Conservation (phyloP, 2,329 filamentous ascomycete genomes). For the Exophiala alcalophila region DNA sequence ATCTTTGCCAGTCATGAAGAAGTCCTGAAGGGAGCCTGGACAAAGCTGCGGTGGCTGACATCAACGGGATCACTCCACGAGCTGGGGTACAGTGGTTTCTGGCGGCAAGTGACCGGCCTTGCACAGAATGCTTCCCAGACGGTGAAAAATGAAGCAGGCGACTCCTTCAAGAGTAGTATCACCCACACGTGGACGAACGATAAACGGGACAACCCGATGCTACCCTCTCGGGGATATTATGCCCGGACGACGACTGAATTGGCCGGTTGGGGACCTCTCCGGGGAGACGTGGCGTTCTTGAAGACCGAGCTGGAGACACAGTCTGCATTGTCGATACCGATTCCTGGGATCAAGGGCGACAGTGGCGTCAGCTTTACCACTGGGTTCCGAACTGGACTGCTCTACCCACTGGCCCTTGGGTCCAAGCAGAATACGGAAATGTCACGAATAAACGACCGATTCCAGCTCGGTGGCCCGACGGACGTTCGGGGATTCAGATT, state of each 20-base stretch:
- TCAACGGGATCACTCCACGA: slow-evolving; percentile 67
- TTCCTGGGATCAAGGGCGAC: slow-evolving; percentile 65
- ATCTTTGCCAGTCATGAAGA: slow-evolving; percentile 94
- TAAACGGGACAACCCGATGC: slow-evolving; percentile 75
- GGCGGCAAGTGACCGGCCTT: slow-evolving; percentile 85
- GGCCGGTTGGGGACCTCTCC: slow-evolving; percentile 79
- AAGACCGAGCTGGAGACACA: slow-evolving; percentile 86
- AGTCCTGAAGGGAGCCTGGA: slow-evolving; percentile 70
- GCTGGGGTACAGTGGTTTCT: slow-evolving; percentile 74
- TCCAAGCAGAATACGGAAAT: slow-evolving; percentile 54
- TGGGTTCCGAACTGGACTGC: slow-evolving; percentile 73
- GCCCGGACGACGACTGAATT: slow-evolving; percentile 74
- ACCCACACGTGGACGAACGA: slow-evolving; percentile 79
- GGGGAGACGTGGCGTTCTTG: slow-evolving; percentile 88
- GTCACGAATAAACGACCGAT: slow-evolving; percentile 88
- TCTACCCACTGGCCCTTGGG: slow-evolving; percentile 75
- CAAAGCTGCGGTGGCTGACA: slow-evolving; percentile 73
- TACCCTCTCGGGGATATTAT: slow-evolving; percentile 79
- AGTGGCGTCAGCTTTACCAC: slow-evolving; percentile 80
- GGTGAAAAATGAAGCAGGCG: slow-evolving; percentile 79
- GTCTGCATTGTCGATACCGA: slow-evolving; percentile 67
- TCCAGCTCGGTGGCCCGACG: slow-evolving; percentile 89
- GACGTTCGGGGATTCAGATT: slow-evolving; percentile 92
- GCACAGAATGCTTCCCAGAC: slow-evolving; percentile 72
- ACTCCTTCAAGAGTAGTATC: slow-evolving; percentile 84